Evolutionary conservation across 2,329 filamentous ascomycete species (phyloP).

Genomic region (Arachnomyces sp.): DNA sequence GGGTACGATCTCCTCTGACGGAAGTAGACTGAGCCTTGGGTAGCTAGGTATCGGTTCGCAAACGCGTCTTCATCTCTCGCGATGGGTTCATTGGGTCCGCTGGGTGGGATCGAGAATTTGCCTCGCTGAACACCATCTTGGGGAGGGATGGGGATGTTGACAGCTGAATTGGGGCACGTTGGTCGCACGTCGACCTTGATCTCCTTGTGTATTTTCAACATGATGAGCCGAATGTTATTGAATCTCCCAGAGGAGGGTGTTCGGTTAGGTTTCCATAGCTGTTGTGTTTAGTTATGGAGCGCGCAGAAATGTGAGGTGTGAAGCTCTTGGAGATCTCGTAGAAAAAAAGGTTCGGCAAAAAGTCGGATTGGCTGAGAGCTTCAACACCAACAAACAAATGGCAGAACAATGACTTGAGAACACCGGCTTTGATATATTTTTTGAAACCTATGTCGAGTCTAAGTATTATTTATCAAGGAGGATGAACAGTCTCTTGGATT

Average conservation of each 20-base stretch:
- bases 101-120: conserved; percentile 39
- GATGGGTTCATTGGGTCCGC: conserved; percentile 30
- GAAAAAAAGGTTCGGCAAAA: no score
- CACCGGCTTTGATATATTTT: no score
- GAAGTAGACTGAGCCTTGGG: conserved; percentile 75
- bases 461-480: no score
- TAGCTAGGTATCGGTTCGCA: conserved; percentile 63
- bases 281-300: not conserved
- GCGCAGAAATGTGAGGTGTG: no score
- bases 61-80: conserved; percentile 60
- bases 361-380: no score
- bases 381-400: no score
- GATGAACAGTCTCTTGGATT: no score
- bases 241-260: conserved; percentile 12
- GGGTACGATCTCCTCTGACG: conserved; percentile 67
- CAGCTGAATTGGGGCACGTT: conserved; percentile 57
- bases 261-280: not conserved
- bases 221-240: conserved; percentile 29
- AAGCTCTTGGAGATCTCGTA: no score
- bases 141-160: conserved; percentile 59
- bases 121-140: conserved; percentile 39
- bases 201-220: conserved; percentile 76
- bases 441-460: no score
- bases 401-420: no score
- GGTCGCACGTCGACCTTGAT: conserved; percentile 75